A percentile compares a stretch with the other conserved stretches of the same genome.
Evolutionary conservation across 1,284 basidiomycete species (phyloP).

Genomic region (Anthracocystis setariae): DNA sequence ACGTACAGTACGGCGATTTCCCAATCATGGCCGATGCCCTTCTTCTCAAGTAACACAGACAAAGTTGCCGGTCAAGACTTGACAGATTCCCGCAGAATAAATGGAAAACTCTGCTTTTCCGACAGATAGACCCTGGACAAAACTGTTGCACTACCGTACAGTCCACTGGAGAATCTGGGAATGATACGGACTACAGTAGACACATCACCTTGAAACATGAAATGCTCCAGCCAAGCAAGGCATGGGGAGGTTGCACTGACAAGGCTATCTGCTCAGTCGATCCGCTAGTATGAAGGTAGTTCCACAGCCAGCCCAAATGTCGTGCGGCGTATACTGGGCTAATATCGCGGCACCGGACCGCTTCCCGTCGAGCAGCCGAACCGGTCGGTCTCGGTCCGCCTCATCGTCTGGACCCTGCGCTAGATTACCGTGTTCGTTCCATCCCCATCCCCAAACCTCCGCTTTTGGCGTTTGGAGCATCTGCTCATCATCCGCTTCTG

Average conservation of each 20-base stretch:
- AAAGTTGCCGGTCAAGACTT: slow-evolving; percentile 1
- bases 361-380: slow-evolving; percentile 23
- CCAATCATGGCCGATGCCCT: background rate
- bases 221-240: background rate
- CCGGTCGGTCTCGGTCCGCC: slow-evolving; percentile 27
- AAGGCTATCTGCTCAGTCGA: slow-evolving; percentile 1
- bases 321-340: slow-evolving; percentile 7
- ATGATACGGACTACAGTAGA: too few relatives aligned
- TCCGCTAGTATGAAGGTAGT: slow-evolving; percentile 46
- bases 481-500: background rate
- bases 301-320: slow-evolving; percentile 46
- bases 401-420: slow-evolving; percentile 44
- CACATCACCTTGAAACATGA: background rate
- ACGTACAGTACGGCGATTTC: background rate
- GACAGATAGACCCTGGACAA: slow-evolving; percentile 1
- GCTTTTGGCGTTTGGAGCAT: background rate
- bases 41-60: background rate
- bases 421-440: slow-evolving; percentile 56
- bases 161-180: too few relatives aligned
- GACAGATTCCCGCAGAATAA: background rate
- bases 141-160: background rate
- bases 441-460: slow-evolving; percentile 44
- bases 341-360: slow-evolving; percentile 25
- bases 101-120: slow-evolving; percentile 1
- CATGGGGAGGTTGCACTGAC: background rate